Evolutionary conservation across 2,329 filamentous ascomycete species (phyloP).

Genomic region (Aspergillus sp.): DNA sequence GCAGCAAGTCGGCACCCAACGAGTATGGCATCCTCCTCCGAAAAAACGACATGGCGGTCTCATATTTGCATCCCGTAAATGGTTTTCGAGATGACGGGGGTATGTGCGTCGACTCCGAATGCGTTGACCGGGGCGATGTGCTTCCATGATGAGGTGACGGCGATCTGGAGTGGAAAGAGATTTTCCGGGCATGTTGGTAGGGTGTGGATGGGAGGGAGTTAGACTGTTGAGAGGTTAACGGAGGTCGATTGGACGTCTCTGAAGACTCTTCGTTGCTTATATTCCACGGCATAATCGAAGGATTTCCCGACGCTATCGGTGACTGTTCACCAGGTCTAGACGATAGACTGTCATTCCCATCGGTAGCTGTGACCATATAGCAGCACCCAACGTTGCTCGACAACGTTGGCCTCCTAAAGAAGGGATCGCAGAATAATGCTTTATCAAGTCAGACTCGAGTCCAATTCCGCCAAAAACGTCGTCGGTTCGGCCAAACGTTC

Average conservation of each 20-base stretch:
- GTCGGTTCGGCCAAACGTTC: constrained; percentile 6
- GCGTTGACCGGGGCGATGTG: constrained; percentile 85
- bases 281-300: constrained; percentile 44
- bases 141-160: constrained; percentile 77
- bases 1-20: constrained; percentile 75
- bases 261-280: constrained; percentile 35
- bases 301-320: constrained; percentile 42
- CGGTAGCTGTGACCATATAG: constrained; percentile 43
- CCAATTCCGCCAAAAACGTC: constrained; percentile 10
- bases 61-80: constrained; percentile 76
- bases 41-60: constrained; percentile 78
- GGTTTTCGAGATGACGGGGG: constrained; percentile 68
- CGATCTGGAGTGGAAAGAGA: constrained; percentile 74
- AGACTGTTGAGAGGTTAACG: constrained; percentile 66
- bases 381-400: constrained; percentile 31
- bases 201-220: constrained; percentile 93
- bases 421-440: constrained; percentile 1
- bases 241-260: constrained; percentile 45
- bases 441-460: constrained; percentile 6
- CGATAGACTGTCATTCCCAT: constrained; percentile 44
- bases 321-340: constrained; percentile 42
- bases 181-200: constrained; percentile 80
- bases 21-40: constrained; percentile 90
- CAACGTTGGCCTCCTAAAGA: constrained; percentile 29
- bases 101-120: constrained; percentile 80